A percentile compares a stretch with the other conserved stretches of the same genome.
These are phyloP conservation scores for Aureobasidium lini DNA, from an alignment of 2,329 filamentous ascomycete genomes.

Conservation along the genomic window DNA sequence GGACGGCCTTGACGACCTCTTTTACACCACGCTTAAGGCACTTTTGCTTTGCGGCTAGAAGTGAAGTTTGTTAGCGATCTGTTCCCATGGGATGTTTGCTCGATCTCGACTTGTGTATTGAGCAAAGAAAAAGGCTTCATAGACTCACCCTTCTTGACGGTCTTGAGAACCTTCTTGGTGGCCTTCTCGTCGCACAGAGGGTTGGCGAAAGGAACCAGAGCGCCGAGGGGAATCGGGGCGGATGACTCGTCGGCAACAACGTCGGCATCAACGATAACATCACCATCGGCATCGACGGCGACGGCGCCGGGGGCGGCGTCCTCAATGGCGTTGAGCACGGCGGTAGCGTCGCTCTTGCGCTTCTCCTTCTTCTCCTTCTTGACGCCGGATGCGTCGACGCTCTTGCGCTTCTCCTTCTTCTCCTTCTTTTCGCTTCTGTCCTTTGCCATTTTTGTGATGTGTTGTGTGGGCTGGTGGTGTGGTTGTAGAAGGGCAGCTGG, in stretches of 20 bases:
- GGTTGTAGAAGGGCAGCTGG: not conserved
- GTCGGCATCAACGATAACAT: constrained; percentile 27
- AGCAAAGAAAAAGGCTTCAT: not conserved
- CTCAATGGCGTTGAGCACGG: constrained; percentile 58
- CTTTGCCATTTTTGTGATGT: constrained; percentile 28
- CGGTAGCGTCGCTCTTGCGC: constrained; percentile 55
- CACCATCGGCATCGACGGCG: constrained; percentile 33
- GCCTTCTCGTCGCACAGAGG: constrained; percentile 74
- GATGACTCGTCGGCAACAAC: constrained; percentile 26
- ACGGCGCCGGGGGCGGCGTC: constrained; percentile 43
- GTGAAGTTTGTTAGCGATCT: not conserved
- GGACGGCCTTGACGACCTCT: constrained; percentile 96
- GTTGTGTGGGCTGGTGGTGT: not conserved
- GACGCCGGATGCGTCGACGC: constrained; percentile 21
- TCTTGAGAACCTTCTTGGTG: constrained; percentile 58
- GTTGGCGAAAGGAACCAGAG: constrained; percentile 75
- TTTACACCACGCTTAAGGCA: constrained; percentile 96
- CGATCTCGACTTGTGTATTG: not conserved
- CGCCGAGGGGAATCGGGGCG: constrained; percentile 34
- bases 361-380: constrained; percentile 50
- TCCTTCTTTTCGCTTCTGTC: constrained; percentile 34
- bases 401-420: constrained; percentile 31
- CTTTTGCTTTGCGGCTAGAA: constrained; percentile 81
- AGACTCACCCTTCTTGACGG: constrained; percentile 51
- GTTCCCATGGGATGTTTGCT: not conserved